phyloP scores from a whole-genome alignment of 2,329 filamentous ascomycete species.

The Fusarium agapanthi region DNA sequence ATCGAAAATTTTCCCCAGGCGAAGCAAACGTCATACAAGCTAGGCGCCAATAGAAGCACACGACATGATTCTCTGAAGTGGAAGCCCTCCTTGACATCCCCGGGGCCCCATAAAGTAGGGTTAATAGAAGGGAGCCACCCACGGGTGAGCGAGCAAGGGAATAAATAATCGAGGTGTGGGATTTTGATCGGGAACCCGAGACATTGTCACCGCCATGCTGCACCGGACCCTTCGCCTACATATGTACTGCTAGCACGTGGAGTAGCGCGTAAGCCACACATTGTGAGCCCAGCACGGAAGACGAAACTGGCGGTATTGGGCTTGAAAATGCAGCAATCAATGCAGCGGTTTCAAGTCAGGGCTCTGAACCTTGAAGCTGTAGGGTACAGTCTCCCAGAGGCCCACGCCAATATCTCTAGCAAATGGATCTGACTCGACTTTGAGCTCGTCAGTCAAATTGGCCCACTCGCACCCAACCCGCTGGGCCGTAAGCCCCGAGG shows the following conservation, averaged over 20 bases:
- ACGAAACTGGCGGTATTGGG: constrained; percentile 42
- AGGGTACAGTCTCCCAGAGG: constrained; percentile 1
- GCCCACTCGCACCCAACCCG: constrained; percentile 41
- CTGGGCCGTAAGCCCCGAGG: constrained; percentile 42
- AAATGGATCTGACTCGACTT: constrained; percentile 35
- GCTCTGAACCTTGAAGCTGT: constrained; percentile 18
- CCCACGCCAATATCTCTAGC: constrained; percentile 2
- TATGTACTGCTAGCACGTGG: constrained; percentile 25
- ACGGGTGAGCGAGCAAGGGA: constrained; percentile 19
- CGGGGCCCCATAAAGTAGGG: constrained; percentile 27
- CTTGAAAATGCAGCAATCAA: constrained; percentile 17
- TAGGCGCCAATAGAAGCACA: constrained; percentile 8
- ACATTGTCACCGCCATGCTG: constrained; percentile 42
- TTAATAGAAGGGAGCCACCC: constrained; percentile 15
- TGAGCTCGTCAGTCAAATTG: constrained; percentile 26
- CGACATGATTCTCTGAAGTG: constrained; percentile 16
- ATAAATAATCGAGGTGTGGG: constrained; percentile 15
- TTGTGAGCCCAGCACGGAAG: constrained; percentile 24
- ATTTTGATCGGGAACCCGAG: constrained; percentile 42
- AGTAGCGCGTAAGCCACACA: constrained; percentile 36
- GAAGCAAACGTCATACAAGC: constrained; percentile 2
- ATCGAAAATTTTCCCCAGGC: constrained; percentile 1
- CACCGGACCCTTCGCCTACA: constrained; percentile 34
- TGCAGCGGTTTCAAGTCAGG: constrained; percentile 38
- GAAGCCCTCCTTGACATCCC: constrained; percentile 9